These are phyloP conservation scores for Castanospermum australe DNA, from an alignment of 306 rosid species.

Conservation along the genomic window DNA sequence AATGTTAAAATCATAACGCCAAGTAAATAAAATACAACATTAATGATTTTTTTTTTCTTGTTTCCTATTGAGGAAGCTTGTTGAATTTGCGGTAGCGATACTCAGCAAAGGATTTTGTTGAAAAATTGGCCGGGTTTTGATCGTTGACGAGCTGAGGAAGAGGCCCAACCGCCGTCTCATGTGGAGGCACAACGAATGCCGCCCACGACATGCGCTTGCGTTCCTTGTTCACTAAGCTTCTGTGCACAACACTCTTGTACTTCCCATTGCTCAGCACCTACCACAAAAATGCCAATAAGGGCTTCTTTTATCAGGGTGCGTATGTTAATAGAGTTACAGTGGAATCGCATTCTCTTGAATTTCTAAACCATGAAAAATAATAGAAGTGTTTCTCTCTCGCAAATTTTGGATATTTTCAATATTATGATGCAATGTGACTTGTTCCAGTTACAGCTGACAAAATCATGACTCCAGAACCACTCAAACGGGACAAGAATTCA, in stretches of 20 bases:
- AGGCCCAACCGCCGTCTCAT: conserved; percentile 52
- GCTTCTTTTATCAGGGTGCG: not conserved
- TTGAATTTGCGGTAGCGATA: conserved; percentile 68
- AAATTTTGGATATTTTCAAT: too few relatives aligned
- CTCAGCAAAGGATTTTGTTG: conserved; percentile 60
- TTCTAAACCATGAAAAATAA: too few relatives aligned
- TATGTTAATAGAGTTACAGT: not conserved
- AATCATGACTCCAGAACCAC: not conserved
- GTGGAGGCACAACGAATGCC: conserved; percentile 56
- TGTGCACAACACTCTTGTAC: conserved; percentile 61
- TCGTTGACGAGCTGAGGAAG: conserved; percentile 38
- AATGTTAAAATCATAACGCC: too few relatives aligned
- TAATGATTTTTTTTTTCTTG: not conserved
- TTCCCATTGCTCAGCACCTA: conserved; percentile 69
- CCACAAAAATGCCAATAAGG: not conserved
- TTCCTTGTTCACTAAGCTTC: conserved; percentile 72
- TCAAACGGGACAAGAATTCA: not conserved
- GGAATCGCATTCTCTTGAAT: not conserved
- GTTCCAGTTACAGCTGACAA: not conserved
- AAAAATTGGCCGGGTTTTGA: conserved; percentile 50
- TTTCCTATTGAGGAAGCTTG: conserved; percentile 48
- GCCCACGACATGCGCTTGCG: conserved; percentile 70
- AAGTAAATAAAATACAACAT: too few relatives aligned
- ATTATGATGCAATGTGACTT: too few relatives aligned
- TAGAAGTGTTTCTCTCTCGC: too few relatives aligned